Base-by-base conservation (phyloP, 768 basidiomycete species). In the Panaeolus papilionaceus region DNA sequence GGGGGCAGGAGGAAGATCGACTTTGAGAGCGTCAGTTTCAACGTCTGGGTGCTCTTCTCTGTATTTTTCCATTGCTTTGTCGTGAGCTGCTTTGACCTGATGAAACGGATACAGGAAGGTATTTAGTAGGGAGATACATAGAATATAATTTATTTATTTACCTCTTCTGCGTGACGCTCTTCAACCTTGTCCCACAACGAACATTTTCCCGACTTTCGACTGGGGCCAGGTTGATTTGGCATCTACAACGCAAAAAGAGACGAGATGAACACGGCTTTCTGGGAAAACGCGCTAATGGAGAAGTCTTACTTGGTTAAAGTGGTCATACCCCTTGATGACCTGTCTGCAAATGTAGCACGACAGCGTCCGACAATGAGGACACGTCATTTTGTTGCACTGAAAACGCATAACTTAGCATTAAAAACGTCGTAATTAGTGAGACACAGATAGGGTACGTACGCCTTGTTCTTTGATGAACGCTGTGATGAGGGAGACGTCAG, bases 321-420 rank as follows among this genome's bases (percentile, higher is more conserved):
- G 94, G 0, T 93, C 89, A 71, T 95, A 94, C 1, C 92, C 92
- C 0, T 38, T 79, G 45, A 96, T 92, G 39, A 89, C 72, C 72
- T 92, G 71, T 37, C 93, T 85, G 75, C 96, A 97, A 28, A 94
- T 81, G 73, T 98, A 96, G 77, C 96, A 98, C 0, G 91, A 94
- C 45, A 92, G 40, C 0, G 93, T 89, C 1, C 58, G 69, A 73
- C 96, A 97, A 67, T 89, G 79, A 1, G 89, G 86, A 72, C 93
- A 94, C 0, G 82, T 85, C 90, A 98, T 96, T 77, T 97, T 97
- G 85, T 97, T 97, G 80, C 96, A 97, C 90, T 94, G 70, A 45
- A 47, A 37, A 64, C 66, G 67, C 39, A 72, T 23, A 62, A 40
- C n/a, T 33, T 0, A 33, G 33, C 3, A 65, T 20, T 23, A 23